Evolutionary conservation across 1,284 basidiomycete genomes (phyloP).

Genomic region (Leccinum griseonigrum): DNA sequence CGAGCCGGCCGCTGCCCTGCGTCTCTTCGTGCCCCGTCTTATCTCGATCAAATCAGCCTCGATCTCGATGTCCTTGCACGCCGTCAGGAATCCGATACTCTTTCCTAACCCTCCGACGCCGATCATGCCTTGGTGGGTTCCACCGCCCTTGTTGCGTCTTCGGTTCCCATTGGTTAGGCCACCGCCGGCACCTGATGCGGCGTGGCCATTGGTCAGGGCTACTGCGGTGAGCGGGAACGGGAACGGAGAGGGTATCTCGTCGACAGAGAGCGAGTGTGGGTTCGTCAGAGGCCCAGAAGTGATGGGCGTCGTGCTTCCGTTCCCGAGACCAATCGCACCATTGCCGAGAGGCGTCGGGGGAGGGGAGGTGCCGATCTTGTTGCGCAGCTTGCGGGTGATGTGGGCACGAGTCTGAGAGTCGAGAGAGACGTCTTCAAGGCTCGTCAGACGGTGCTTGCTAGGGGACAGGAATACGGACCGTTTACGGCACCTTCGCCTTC

Average conservation of each 20-base stretch:
- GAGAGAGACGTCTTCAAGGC: constrained; percentile 53
- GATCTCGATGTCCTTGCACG: constrained; percentile 62
- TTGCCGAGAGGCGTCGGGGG: constrained; percentile 49
- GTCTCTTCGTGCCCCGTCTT: constrained; percentile 65
- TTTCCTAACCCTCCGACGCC: constrained; percentile 63
- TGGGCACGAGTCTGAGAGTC: constrained; percentile 76
- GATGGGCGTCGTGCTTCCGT: constrained; percentile 43
- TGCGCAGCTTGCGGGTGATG: constrained; percentile 75
- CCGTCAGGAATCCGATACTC: constrained; percentile 51
- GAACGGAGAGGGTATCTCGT: constrained; percentile 80
- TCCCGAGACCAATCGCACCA: constrained; percentile 35
- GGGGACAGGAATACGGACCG: constrained; percentile 39
- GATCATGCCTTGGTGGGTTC: constrained; percentile 47
- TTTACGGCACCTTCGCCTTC: constrained; percentile 72
- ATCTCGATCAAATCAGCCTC: constrained; percentile 76
- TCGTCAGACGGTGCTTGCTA: constrained; percentile 6
- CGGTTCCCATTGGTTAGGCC: constrained; percentile 45
- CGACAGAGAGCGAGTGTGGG: constrained; percentile 75
- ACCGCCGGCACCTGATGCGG: constrained; percentile 33
- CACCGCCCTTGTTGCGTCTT: constrained; percentile 56
- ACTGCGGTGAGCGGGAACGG: constrained; percentile 66
- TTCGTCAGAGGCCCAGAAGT: constrained; percentile 68
- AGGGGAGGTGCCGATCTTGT: constrained; percentile 70
- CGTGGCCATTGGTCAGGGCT: constrained; percentile 30
- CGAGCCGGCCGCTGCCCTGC: constrained; percentile 49